Percentiles rank a stretch among this genome's conserved stretches.
Evolutionary conservation across 2,329 filamentous ascomycete genomes (phyloP).

Genomic region (Fusarium pseudonygamai): DNA sequence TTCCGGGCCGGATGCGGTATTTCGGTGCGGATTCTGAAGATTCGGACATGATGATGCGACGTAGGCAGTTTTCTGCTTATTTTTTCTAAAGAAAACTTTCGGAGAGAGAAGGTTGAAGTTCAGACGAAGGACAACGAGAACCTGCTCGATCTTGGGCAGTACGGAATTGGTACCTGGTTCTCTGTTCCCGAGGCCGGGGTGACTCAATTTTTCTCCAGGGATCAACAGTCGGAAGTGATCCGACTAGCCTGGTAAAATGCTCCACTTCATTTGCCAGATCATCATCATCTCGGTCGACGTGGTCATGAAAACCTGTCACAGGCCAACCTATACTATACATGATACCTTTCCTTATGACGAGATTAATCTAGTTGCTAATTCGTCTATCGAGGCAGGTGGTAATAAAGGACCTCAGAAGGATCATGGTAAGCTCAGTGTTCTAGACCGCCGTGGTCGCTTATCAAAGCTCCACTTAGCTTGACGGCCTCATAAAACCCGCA

Average conservation of each 20-base stretch:
- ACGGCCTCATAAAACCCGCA: background rate
- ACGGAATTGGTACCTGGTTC: background rate
- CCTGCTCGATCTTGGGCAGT: background rate
- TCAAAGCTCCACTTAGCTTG: background rate
- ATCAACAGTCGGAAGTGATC: background rate
- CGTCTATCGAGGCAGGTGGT: fast-evolving
- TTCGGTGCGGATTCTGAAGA: background rate
- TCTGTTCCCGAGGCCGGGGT: background rate
- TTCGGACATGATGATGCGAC: background rate
- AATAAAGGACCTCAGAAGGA: background rate
- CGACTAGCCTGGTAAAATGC: background rate
- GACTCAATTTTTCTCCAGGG: background rate
- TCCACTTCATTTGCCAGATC: background rate
- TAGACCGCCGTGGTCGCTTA: background rate
- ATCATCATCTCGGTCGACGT: background rate
- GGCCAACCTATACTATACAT: background rate
- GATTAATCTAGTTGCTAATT: background rate
- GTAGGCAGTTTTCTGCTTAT: too few species aligned
- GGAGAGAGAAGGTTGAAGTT: too few species aligned
- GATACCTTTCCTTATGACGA: fast-evolving
- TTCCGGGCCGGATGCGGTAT: constrained; percentile 5
- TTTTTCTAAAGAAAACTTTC: too few species aligned
- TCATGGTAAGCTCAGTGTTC: background rate
- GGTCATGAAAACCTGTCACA: background rate
- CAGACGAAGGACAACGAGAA: fast-evolving